Percentiles rank a stretch among this genome's conserved stretches.
These are phyloP conservation scores for Leishmania mexicana DNA, from an alignment of 208 protist species.

Conservation along the genomic window DNA sequence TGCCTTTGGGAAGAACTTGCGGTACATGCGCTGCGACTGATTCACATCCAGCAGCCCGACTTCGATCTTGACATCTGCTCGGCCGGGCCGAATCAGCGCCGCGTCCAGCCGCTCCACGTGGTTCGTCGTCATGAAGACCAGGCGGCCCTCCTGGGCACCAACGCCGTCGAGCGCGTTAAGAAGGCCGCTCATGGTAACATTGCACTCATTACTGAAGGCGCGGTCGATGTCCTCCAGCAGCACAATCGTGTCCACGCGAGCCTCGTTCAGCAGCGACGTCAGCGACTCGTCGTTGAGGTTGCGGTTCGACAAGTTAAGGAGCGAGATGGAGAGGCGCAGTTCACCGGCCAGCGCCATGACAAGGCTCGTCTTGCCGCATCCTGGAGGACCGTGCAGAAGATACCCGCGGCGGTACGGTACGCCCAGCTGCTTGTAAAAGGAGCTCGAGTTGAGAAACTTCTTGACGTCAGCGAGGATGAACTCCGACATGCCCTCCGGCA, in stretches of 20 bases:
- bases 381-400: constrained; percentile 95
- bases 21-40: constrained; percentile 86
- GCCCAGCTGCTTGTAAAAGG: constrained; percentile 93
- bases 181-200: constrained; percentile 94
- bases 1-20: constrained; percentile 82
- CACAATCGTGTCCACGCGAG: constrained; percentile 87
- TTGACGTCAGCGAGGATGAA: constrained; percentile 76
- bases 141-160: constrained; percentile 91
- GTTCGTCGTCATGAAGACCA: constrained; percentile 98
- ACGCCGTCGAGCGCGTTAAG: constrained; percentile 97
- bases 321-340: constrained; percentile 91
- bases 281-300: constrained; percentile 90
- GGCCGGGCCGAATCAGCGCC: constrained; percentile 94
- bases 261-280: constrained; percentile 83
- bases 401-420: constrained; percentile 96
- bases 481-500: constrained; percentile 63
- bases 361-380: constrained; percentile 94
- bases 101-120: constrained; percentile 94
- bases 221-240: constrained; percentile 97
- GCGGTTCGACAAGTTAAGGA: constrained; percentile 92
- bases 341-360: constrained; percentile 94
- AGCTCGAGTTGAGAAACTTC: constrained; percentile 75
- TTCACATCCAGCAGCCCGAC: constrained; percentile 67
- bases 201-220: constrained; percentile 88
- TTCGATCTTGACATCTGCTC: constrained; percentile 93